phyloP scores from a whole-genome alignment of 2,329 filamentous ascomycete species.

The Sclerotinia subarctica region DNA sequence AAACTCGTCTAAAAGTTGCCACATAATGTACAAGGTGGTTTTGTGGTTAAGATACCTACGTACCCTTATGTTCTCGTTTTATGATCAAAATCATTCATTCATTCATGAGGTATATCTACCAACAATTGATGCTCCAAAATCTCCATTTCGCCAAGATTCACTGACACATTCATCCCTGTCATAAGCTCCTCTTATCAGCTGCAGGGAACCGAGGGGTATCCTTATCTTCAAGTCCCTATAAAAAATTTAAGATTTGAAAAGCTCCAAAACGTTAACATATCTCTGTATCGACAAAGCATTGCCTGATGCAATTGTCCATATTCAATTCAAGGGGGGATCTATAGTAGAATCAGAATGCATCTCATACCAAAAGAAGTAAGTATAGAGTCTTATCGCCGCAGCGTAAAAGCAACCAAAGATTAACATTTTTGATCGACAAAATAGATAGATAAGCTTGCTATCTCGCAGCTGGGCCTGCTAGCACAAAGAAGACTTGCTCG shows the following conservation, averaged over 20 bases:
- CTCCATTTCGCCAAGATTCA: not conserved
- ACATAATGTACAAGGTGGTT: too few relatives aligned
- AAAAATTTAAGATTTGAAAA: not conserved
- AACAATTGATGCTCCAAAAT: not conserved
- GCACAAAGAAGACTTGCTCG: conserved; percentile 85
- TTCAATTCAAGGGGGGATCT: not conserved
- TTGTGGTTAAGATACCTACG: too few relatives aligned
- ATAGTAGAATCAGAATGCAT: conserved; percentile 42
- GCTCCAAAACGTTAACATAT: not conserved
- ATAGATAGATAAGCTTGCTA: conserved; percentile 93
- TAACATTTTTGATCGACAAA: not conserved
- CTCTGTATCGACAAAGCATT: not conserved
- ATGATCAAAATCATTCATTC: not conserved
- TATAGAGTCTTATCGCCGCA: conserved; percentile 20
- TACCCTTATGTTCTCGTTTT: too few relatives aligned
- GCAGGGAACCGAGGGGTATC: not conserved
- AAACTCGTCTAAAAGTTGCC: not conserved
- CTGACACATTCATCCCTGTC: conserved; percentile 16
- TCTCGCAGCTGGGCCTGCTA: conserved; percentile 81
- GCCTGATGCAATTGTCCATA: conserved; percentile 9
- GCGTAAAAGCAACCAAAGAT: not conserved
- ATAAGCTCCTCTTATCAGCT: conserved; percentile 2
- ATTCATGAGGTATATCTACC: too few relatives aligned
- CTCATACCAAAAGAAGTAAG: conserved; percentile 49
- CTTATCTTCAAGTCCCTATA: conserved; percentile 2